A percentile compares a stretch with the other conserved stretches of the same genome.
These are phyloP conservation scores for Botrytis galanthina DNA, from an alignment of 2,329 filamentous ascomycete genomes.

Conservation along the genomic window DNA sequence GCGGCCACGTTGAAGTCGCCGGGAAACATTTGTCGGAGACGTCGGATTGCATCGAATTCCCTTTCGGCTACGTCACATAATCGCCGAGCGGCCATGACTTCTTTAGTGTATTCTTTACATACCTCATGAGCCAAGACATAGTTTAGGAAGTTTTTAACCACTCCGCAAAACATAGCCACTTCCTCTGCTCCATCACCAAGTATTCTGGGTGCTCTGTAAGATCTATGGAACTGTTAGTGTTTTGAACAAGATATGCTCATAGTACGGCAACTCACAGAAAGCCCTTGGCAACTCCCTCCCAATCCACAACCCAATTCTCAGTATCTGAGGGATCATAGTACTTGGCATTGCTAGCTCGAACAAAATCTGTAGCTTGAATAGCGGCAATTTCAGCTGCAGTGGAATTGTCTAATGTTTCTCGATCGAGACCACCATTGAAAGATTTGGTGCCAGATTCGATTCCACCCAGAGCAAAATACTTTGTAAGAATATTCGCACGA, in stretches of 20 bases:
- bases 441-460: conserved; percentile 61
- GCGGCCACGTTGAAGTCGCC: conserved; percentile 80
- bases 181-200: conserved; percentile 54
- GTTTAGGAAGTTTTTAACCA: conserved; percentile 83
- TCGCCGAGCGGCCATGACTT: conserved; percentile 63
- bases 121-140: conserved; percentile 84
- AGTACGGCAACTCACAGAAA: conserved; percentile 61
- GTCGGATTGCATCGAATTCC: conserved; percentile 62
- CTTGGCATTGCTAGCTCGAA: conserved; percentile 45
- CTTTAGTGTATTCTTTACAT: conserved; percentile 72
- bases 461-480: conserved; percentile 81
- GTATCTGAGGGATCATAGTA: conserved; percentile 52
- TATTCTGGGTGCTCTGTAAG: conserved; percentile 54
- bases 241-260: background rate
- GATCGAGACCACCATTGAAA: conserved; percentile 60
- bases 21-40: conserved; percentile 57
- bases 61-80: conserved; percentile 64
- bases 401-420: conserved; percentile 59
- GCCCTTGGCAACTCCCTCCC: conserved; percentile 70
- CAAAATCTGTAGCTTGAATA: conserved; percentile 61
- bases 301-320: conserved; percentile 75
- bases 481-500: conserved; percentile 65
- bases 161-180: conserved; percentile 60
- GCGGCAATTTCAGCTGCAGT: conserved; percentile 63
- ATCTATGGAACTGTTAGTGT: conserved; percentile 42